Base-by-base conservation (phyloP, 116 monocot species). In the Thalassia testudinum region DNA sequence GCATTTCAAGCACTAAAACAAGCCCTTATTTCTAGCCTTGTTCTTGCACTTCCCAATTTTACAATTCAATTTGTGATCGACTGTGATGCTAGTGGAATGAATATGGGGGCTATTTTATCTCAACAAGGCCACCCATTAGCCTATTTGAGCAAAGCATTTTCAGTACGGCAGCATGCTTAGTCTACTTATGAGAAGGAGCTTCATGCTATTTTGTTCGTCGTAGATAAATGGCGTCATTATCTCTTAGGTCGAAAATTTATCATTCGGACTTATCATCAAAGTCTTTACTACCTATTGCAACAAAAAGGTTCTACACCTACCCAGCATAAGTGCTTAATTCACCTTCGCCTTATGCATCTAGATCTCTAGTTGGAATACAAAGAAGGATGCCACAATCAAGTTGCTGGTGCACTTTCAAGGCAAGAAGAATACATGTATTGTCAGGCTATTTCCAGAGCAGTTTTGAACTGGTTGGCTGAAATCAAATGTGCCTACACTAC, bases 101-200 rank as follows among this genome's bases (percentile, higher is more conserved):
- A 21, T 13, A 49, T 49, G 1, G 49, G 43, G 6, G 58, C 15
- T 15, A 21, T 49, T 8, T 44, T 47, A 20, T 8, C 21, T 26
- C 48, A 60, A 48, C 21, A 8, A 7, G 21, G 21, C 5, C 0
- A 17, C 0, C 48, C 48, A 13, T 17, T 60, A 29, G 60, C 47
- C 18, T 48, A 47, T 17, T 8, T 17, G 7, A 34, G 40, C 21
- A 28, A 49, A 21, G 48, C 20, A 1, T 1, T 60, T 24, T 3
- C 10, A 26, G 0, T 11, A 0, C 11, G 12, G 18, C 26, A 48
- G 0, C 21, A 1, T 19, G 47, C 18, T 15, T 10, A 21, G 0
- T 29, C 28, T 6, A 60, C 20, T 10, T 60, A 30, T 29, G 60
- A 60, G 14, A 60, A 29, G 22, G 28, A 48, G 18, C n/a, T 60